phyloP scores from a whole-genome alignment of 2,329 filamentous ascomycete genomes.

The Fonsecaea pugnacius region DNA sequence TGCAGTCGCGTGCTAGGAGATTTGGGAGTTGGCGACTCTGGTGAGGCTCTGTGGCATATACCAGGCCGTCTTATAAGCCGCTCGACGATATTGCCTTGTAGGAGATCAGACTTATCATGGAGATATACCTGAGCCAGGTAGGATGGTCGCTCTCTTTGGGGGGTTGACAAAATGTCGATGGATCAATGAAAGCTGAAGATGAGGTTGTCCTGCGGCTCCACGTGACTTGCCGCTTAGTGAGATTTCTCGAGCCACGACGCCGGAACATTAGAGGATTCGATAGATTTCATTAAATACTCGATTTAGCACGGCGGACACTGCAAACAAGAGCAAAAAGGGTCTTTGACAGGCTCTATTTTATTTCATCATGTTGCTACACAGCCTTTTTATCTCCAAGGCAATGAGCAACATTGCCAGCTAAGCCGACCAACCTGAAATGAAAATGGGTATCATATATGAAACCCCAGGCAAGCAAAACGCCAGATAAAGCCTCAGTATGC shows the following conservation, averaged over 20 bases:
- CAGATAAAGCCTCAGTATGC: conserved; percentile 1
- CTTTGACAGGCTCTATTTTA: conserved; percentile 15
- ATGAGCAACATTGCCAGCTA: conserved; percentile 16
- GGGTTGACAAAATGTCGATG: not conserved
- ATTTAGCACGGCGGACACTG: not conserved
- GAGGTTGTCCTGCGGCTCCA: not conserved
- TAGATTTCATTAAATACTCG: too few relatives aligned
- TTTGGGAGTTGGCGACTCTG: not conserved
- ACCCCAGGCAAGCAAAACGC: conserved; percentile 11
- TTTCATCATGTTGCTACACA: conserved; percentile 17
- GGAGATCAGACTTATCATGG: not conserved
- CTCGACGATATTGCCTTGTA: not conserved
- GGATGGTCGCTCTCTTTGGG: not conserved
- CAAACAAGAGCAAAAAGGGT: not conserved
- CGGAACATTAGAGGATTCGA: too few relatives aligned
- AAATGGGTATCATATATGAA: conserved; percentile 15
- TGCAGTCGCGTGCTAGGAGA: conserved; percentile 20
- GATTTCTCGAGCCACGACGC: not conserved
- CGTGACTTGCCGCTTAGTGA: conserved; percentile 16
- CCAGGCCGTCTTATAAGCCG: not conserved
- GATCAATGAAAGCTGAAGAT: not conserved
- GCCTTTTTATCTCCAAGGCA: conserved; percentile 15
- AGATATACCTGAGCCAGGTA: not conserved
- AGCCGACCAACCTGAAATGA: conserved; percentile 7
- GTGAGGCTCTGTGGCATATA: not conserved